Conservation (phyloP, 306 rosid genomes). For the Elaeagnus macrophylla region DNA sequence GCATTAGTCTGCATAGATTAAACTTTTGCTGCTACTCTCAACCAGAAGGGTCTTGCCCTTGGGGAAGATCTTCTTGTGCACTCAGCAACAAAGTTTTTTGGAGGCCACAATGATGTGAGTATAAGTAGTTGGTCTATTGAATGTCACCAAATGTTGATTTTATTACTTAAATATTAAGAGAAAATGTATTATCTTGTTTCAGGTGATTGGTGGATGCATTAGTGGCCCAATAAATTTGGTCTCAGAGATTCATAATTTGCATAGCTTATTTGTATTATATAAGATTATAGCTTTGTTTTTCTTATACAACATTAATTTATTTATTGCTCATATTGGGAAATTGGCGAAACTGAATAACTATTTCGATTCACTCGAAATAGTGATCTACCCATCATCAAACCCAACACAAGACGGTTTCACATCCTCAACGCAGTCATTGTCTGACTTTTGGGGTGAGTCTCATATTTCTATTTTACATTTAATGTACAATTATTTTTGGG, state of each 20-base stretch:
- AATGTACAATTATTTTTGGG: too few species aligned
- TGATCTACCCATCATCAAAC: too few species aligned
- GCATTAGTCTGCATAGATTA: slow-evolving; percentile 88
- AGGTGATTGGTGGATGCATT: slow-evolving; percentile 86
- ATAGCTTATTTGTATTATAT: slow-evolving; percentile 34
- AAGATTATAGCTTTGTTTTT: not conserved
- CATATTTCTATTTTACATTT: too few species aligned
- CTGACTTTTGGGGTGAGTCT: too few species aligned
- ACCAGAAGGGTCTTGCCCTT: slow-evolving; percentile 82
- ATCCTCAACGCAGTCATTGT: too few species aligned
- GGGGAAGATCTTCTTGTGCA: slow-evolving; percentile 89
- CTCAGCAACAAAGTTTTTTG: slow-evolving; percentile 80
- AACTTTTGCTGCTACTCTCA: slow-evolving; percentile 91
- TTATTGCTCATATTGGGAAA: too few species aligned
- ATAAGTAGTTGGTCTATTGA: not conserved
- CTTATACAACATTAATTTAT: too few species aligned
- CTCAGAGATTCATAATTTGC: slow-evolving; percentile 67
- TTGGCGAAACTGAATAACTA: too few species aligned
- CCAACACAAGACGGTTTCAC: too few species aligned
- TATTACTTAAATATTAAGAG: slow-evolving; percentile 7
- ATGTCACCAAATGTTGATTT: not conserved
- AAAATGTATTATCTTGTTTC: slow-evolving; percentile 14
- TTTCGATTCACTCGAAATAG: too few species aligned
- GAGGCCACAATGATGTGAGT: slow-evolving; percentile 92
- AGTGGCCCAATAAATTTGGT: slow-evolving; percentile 69